phyloP scores from a whole-genome alignment of 2,329 filamentous ascomycete genomes.

The Fusarium transvaalense region DNA sequence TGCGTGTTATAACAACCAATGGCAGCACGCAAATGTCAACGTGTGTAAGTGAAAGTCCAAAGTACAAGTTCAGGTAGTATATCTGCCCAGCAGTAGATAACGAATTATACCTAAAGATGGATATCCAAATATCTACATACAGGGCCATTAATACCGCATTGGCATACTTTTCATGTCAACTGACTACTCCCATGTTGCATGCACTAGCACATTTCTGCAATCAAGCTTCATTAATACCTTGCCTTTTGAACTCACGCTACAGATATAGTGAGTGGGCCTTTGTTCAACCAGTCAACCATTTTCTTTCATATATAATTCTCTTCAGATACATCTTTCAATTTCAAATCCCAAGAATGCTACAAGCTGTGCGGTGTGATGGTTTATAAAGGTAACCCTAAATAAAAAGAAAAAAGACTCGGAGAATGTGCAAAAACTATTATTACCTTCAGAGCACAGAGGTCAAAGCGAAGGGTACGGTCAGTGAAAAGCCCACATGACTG shows the following conservation, averaged over 20 bases:
- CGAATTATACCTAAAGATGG: not conserved
- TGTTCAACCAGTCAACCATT: not conserved
- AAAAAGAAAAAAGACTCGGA: not conserved
- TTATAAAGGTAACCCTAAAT: rapidly evolving
- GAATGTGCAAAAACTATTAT: not conserved
- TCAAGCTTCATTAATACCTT: not conserved
- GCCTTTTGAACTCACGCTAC: not conserved
- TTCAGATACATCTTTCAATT: too few species aligned
- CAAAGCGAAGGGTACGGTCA: conserved; percentile 1
- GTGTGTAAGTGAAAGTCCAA: not conserved
- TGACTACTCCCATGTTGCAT: not conserved
- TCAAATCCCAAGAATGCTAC: not conserved
- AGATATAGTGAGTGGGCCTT: not conserved
- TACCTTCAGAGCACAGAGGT: not conserved
- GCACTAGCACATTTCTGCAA: not conserved
- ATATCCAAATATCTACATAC: not conserved
- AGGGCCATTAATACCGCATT: conserved; percentile 6
- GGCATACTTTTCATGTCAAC: conserved; percentile 5
- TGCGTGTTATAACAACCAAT: not conserved
- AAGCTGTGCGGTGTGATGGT: too few species aligned
- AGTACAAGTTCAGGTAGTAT: not conserved
- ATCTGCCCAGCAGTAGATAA: not conserved
- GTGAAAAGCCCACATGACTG: conserved; percentile 4
- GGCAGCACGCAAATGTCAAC: not conserved
- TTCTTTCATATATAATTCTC: not conserved